phyloP scores from a whole-genome alignment of 495 filamentous ascomycete species.

The Aspergillus leporis region DNA sequence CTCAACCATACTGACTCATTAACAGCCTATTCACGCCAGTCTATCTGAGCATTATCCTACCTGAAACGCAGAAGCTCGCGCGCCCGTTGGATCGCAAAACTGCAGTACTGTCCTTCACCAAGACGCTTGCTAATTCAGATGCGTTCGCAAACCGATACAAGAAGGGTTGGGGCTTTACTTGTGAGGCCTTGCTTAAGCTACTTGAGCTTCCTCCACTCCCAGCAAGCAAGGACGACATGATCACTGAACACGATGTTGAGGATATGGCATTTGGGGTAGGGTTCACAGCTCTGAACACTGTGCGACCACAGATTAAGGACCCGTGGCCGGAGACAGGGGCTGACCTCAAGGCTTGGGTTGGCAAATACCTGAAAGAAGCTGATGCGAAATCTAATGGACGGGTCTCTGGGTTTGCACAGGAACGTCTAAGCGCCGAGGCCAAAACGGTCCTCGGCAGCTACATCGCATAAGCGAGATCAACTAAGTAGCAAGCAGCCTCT shows the following conservation, averaged over 20 bases:
- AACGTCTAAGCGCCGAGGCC: conserved; percentile 58
- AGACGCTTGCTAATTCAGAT: conserved; percentile 78
- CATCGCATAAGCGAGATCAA: conserved; percentile 39
- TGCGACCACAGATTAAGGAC: conserved; percentile 66
- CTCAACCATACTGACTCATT: conserved; percentile 23
- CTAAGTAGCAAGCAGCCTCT: not conserved
- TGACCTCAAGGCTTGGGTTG: conserved; percentile 79
- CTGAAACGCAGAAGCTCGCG: conserved; percentile 82
- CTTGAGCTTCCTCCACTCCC: conserved; percentile 83
- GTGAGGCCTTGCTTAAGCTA: conserved; percentile 81
- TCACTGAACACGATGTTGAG: conserved; percentile 84
- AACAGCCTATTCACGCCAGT: conserved; percentile 74
- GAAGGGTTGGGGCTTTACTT: conserved; percentile 88
- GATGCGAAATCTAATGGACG: conserved; percentile 55
- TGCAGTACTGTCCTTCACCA: conserved; percentile 87
- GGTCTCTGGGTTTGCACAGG: conserved; percentile 57
- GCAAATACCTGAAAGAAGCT: conserved; percentile 64
- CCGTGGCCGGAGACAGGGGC: conserved; percentile 75
- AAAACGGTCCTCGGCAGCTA: conserved; percentile 56
- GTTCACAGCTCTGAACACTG: conserved; percentile 89
- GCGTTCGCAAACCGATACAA: conserved; percentile 73
- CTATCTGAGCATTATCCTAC: conserved; percentile 82
- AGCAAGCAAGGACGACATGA: conserved; percentile 67
- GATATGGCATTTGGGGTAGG: conserved; percentile 92
- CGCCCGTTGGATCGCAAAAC: conserved; percentile 89